Evolutionary conservation across 2,329 filamentous ascomycete genomes (phyloP).

Genomic region (Ceratocystis papillata): DNA sequence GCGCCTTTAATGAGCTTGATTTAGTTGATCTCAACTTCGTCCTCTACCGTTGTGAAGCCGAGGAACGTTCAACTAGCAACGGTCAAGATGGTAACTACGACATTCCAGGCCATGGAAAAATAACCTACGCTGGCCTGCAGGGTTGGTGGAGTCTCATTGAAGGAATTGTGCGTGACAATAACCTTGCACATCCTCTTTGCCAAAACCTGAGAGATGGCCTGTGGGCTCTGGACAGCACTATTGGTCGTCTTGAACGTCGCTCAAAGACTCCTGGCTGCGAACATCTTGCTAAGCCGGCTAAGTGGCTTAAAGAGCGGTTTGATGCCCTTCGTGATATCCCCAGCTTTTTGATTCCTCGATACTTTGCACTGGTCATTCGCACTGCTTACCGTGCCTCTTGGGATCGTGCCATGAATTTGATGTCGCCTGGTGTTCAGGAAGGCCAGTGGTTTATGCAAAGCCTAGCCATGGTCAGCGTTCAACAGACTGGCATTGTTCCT

Average conservation of each 20-base stretch:
- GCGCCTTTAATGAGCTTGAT: conserved; percentile 63
- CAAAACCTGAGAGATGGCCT: conserved; percentile 83
- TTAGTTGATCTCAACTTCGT: conserved; percentile 83
- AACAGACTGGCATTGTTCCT: conserved; percentile 79
- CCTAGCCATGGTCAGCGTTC: conserved; percentile 80
- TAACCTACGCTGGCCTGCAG: conserved; percentile 93
- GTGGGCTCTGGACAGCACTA: conserved; percentile 85
- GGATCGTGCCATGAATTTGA: conserved; percentile 65
- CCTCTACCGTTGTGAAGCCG: conserved; percentile 81
- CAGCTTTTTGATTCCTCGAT: conserved; percentile 79
- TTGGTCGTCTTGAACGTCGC: conserved; percentile 64
- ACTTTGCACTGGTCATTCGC: conserved; percentile 81
- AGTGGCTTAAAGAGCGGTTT: conserved; percentile 76
- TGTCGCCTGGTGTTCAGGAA: conserved; percentile 63
- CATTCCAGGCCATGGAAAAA: conserved; percentile 69
- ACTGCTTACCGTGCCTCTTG: conserved; percentile 79
- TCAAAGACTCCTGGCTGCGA: conserved; percentile 52
- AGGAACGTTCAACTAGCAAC: conserved; percentile 67
- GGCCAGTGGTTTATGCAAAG: conserved; percentile 85
- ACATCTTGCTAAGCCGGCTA: conserved; percentile 52
- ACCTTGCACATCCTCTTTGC: conserved; percentile 85
- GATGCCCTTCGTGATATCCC: conserved; percentile 76
- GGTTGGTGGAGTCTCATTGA: conserved; percentile 95
- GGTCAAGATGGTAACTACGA: conserved; percentile 74
- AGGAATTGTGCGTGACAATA: conserved; percentile 74